A percentile compares a stretch with the other conserved stretches of the same genome.
These are phyloP conservation scores for Colletotrichum sp. DNA, from an alignment of 2,329 filamentous ascomycete species.

Conservation along the genomic window DNA sequence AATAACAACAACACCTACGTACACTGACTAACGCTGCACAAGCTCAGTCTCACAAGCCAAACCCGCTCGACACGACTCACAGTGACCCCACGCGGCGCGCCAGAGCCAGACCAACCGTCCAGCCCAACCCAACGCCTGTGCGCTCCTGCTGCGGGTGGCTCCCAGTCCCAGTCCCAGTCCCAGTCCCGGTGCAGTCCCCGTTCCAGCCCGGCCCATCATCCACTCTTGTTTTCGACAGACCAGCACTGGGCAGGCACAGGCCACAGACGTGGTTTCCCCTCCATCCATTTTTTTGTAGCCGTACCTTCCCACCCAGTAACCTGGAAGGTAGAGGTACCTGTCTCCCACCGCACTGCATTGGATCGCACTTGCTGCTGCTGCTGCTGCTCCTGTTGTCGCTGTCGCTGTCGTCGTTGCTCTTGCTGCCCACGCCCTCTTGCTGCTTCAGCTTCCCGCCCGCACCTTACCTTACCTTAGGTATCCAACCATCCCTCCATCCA, in stretches of 20 bases:
- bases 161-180: neutral
- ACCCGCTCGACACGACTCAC: neutral
- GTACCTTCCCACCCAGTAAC: neutral
- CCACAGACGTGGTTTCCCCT: neutral
- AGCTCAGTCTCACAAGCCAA: neutral
- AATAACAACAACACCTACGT: neutral
- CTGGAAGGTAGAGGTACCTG: neutral
- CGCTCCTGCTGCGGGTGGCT: neutral
- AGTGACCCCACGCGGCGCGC: neutral
- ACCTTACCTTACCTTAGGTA: neutral
- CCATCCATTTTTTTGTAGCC: neutral
- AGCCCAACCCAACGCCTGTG: neutral
- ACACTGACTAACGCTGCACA: neutral
- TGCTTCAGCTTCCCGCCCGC: neutral
- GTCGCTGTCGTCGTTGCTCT: neutral
- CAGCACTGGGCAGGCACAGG: neutral
- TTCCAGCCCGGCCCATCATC: constrained; percentile 16
- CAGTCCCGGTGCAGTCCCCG: neutral
- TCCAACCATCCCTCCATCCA: neutral
- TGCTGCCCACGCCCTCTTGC: neutral
- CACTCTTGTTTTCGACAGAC: neutral
- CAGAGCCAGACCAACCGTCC: neutral
- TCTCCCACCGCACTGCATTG: neutral
- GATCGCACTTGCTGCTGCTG: neutral
- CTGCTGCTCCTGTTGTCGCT: neutral